phyloP scores from a whole-genome alignment of 129 eudicot species.

The Flaveria ramosissima region DNA sequence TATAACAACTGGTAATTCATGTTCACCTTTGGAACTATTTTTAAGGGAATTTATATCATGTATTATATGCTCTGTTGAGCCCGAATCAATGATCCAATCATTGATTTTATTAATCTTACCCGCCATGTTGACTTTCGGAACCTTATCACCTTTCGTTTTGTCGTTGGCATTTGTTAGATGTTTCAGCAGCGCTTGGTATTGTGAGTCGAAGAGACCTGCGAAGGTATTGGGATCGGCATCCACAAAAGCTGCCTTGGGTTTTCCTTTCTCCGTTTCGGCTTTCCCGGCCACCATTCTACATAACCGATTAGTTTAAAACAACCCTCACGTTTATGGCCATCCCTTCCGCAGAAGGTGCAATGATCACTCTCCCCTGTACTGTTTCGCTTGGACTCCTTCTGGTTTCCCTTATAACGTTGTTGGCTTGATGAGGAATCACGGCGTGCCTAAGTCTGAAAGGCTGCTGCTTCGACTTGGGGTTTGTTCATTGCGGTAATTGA shows the following conservation, averaged over 20 bases:
- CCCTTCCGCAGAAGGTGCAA: background rate
- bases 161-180: background rate
- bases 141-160: background rate
- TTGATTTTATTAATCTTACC: background rate
- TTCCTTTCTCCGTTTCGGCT: background rate
- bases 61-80: background rate
- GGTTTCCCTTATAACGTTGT: background rate
- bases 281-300: no score
- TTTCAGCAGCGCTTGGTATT: background rate
- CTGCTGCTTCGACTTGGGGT: no score
- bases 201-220: background rate
- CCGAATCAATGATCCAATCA: background rate
- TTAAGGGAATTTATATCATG: background rate
- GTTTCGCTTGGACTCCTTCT: slow-evolving; percentile 8
- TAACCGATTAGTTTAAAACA: background rate
- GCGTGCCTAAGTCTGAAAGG: no score
- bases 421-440: no score
- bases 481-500: no score
- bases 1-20: background rate
- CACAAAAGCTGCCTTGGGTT: background rate
- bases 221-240: background rate
- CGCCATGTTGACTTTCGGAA: background rate
- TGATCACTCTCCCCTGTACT: background rate
- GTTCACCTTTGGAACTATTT: background rate
- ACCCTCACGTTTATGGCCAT: background rate